These are phyloP conservation scores for Nigrospora osmanthi DNA, from an alignment of 2,329 filamentous ascomycete genomes.

Conservation along the genomic window DNA sequence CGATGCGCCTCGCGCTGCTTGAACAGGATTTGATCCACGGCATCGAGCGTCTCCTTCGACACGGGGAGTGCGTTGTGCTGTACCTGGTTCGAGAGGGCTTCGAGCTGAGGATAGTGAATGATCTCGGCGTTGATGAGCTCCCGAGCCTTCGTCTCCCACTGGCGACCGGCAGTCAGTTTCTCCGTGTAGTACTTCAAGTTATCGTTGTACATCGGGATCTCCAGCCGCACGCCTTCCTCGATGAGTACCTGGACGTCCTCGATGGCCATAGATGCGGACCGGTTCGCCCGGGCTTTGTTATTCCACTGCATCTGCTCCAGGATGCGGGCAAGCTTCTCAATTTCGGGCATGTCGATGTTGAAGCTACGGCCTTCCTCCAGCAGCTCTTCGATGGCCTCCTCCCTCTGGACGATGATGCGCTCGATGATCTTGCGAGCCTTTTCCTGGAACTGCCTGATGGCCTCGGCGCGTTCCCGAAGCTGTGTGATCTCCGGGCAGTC, in stretches of 20 bases:
- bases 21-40: slow-evolving; percentile 85
- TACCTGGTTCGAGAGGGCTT: slow-evolving; percentile 82
- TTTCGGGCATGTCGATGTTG: slow-evolving; percentile 84
- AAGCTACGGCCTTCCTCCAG: slow-evolving; percentile 85
- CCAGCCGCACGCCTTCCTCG: slow-evolving; percentile 66
- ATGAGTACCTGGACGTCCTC: slow-evolving; percentile 75
- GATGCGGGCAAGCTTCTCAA: slow-evolving; percentile 72
- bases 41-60: slow-evolving; percentile 67
- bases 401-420: slow-evolving; percentile 54
- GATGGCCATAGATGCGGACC: slow-evolving; percentile 61
- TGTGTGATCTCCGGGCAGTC: slow-evolving; percentile 86
- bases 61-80: slow-evolving; percentile 65
- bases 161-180: slow-evolving; percentile 66
- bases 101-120: slow-evolving; percentile 90
- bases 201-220: slow-evolving; percentile 73
- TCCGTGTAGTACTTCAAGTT: slow-evolving; percentile 70
- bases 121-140: slow-evolving; percentile 88
- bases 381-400: slow-evolving; percentile 77
- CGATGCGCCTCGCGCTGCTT: slow-evolving; percentile 94
- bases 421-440: slow-evolving; percentile 65
- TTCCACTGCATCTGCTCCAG: slow-evolving; percentile 87
- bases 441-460: slow-evolving; percentile 77
- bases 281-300: slow-evolving; percentile 60
- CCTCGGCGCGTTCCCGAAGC: slow-evolving; percentile 75
- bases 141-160: slow-evolving; percentile 89